Evolutionary conservation across 257 asterid genomes (phyloP).

Genomic region (Phtheirospermum japonicum): DNA sequence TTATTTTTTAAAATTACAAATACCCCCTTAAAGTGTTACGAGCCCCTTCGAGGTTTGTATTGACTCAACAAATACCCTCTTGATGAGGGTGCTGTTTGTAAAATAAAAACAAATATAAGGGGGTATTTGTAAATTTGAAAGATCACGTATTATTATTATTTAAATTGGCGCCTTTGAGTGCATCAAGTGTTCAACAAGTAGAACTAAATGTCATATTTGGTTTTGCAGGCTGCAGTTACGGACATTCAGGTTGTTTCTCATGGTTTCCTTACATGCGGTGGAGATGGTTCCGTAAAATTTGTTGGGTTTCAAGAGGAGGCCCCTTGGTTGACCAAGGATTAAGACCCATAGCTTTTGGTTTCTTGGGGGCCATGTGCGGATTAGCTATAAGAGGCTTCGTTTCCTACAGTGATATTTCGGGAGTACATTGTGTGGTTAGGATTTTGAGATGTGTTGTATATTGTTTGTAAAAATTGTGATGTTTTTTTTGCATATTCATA

Average conservation of each 20-base stretch:
- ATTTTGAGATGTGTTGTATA: too few relatives aligned
- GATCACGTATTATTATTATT: too few relatives aligned
- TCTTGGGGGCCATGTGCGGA: too few relatives aligned
- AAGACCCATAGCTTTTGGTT: slow-evolving; percentile 1
- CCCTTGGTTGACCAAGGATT: slow-evolving; percentile 15
- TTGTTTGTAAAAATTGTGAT: too few relatives aligned
- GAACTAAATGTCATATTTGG: slow-evolving; percentile 25
- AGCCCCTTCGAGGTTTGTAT: neutral
- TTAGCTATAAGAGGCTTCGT: too few relatives aligned
- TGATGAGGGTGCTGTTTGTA: neutral
- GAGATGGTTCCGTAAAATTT: slow-evolving; percentile 79
- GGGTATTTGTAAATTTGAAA: neutral
- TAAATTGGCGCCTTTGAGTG: too few relatives aligned
- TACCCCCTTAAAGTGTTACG: neutral
- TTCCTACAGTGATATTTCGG: too few relatives aligned
- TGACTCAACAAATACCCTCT: neutral
- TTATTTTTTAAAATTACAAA: neutral
- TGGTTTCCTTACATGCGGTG: slow-evolving; percentile 97
- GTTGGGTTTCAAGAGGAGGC: slow-evolving; percentile 48
- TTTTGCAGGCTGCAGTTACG: slow-evolving; percentile 78
- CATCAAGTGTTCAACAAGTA: neutral
- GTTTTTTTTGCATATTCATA: too few relatives aligned
- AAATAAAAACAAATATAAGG: neutral
- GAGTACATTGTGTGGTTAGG: too few relatives aligned
- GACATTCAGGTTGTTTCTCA: slow-evolving; percentile 78